phyloP scores from a whole-genome alignment of 371 early-diverging fungal species.

The Mortierella sp. region DNA sequence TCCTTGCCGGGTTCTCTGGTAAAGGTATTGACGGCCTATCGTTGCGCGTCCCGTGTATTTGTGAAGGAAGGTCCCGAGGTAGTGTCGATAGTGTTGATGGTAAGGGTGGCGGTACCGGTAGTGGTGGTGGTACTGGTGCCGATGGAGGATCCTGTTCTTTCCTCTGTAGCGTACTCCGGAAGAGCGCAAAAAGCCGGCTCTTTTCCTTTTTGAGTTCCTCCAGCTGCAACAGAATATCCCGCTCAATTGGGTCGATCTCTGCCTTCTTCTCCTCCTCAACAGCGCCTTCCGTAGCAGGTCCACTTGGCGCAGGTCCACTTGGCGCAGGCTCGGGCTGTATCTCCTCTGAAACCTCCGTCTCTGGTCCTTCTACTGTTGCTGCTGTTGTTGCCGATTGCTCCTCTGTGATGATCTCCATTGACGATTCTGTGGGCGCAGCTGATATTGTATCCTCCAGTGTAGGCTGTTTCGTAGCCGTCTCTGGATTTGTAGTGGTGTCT shows the following conservation, averaged over 20 bases:
- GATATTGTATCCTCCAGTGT: constrained; percentile 4
- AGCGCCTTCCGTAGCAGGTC: neutral
- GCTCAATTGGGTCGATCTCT: constrained; percentile 26
- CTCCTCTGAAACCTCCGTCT: neutral
- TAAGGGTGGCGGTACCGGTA: neutral
- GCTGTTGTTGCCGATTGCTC: neutral
- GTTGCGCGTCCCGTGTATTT: neutral
- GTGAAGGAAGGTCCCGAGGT: neutral
- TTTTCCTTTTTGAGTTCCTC: constrained; percentile 50
- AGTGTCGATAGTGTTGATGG: no score
- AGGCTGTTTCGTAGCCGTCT: neutral
- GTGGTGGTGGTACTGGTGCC: constrained; percentile 10
- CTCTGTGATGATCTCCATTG: neutral
- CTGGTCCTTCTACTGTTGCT: neutral
- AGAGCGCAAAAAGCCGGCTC: constrained; percentile 51
- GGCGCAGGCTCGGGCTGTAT: neutral
- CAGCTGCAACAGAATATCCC: constrained; percentile 31
- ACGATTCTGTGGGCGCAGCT: neutral
- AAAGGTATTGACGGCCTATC: neutral
- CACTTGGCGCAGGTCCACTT: neutral
- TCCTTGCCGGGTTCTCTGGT: neutral
- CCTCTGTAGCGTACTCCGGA: constrained; percentile 27
- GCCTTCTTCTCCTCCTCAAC: neutral
- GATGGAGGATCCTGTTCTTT: constrained; percentile 13
- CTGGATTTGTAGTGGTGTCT: neutral